A percentile compares a stretch with the other conserved stretches of the same genome.
Conservation (phyloP, 202 grass and related monocot genomes). For the Setaria italica region DNA sequence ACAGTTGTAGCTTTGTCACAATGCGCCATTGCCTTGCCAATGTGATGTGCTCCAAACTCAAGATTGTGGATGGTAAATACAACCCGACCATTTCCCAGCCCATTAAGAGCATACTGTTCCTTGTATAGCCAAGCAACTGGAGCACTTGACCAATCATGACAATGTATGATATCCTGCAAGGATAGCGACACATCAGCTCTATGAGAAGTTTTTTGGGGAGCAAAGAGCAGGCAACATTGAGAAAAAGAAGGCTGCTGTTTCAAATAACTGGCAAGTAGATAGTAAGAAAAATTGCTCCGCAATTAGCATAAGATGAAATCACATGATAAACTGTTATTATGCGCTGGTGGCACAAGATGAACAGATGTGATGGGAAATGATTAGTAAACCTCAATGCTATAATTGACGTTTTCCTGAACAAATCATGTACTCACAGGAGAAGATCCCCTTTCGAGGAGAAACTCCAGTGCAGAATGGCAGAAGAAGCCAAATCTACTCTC, state of each 20-base stretch:
- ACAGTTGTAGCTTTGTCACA: slow-evolving; percentile 97
- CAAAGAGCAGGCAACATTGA: not conserved
- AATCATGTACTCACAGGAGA: slow-evolving; percentile 66
- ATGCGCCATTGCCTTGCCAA: slow-evolving; percentile 76
- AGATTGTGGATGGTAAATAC: slow-evolving; percentile 99
- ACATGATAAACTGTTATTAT: not conserved
- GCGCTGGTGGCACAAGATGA: not conserved
- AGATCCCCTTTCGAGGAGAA: slow-evolving; percentile 77
- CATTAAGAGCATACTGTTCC: slow-evolving; percentile 77
- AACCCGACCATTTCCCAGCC: slow-evolving; percentile 69
- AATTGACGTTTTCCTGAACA: not conserved
- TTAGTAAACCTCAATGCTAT: not conserved
- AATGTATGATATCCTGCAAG: slow-evolving; percentile 96
- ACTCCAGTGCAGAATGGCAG: slow-evolving; percentile 91
- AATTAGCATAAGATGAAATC: not conserved
- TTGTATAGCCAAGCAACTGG: slow-evolving; percentile 96
- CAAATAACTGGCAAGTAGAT: not conserved
- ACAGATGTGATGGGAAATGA: slow-evolving; percentile 13
- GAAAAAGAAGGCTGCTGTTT: not conserved
- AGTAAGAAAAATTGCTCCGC: not conserved
- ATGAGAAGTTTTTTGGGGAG: not conserved
- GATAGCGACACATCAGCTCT: slow-evolving; percentile 1
- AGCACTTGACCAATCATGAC: slow-evolving; percentile 99
- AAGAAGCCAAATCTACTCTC: slow-evolving; percentile 89
- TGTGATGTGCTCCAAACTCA: slow-evolving; percentile 89